These are phyloP conservation scores for Thraustochytrium sp. DNA, from an alignment of 352 stramenopile genomes.

Conservation along the genomic window DNA sequence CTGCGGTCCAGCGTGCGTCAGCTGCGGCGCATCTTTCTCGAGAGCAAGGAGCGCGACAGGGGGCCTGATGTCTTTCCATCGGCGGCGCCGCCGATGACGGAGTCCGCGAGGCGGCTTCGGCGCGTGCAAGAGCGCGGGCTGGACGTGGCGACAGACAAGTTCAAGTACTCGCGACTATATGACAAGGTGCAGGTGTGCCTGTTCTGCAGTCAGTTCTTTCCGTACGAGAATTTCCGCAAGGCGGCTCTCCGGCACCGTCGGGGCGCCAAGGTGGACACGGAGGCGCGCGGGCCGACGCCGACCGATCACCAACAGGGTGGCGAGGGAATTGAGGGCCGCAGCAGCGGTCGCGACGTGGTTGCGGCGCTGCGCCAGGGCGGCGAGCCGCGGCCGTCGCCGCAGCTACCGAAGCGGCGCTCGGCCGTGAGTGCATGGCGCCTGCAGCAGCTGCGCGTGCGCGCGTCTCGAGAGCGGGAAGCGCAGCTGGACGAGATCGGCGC, in stretches of 20 bases:
- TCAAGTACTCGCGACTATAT: slow-evolving; percentile 12
- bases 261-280: background rate
- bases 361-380: background rate
- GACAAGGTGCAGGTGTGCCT: slow-evolving; percentile 30
- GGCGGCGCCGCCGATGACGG: no score
- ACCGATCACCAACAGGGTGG: background rate
- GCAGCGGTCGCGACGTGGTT: background rate
- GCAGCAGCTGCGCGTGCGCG: background rate
- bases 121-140: background rate
- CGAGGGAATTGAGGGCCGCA: background rate
- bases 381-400: background rate
- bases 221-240: slow-evolving; percentile 37
- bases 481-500: background rate
- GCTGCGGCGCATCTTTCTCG: slow-evolving; percentile 12
- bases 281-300: background rate
- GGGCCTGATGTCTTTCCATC: background rate
- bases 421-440: background rate
- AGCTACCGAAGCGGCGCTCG: background rate
- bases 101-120: no score
- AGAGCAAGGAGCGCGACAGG: background rate
- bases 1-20: background rate
- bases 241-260: background rate
- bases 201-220: slow-evolving; percentile 37
- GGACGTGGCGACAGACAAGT: background rate
- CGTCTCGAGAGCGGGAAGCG: background rate